Evolutionary conservation across 768 basidiomycete genomes (phyloP).

Genomic region (Leccinum pellstonianum): DNA sequence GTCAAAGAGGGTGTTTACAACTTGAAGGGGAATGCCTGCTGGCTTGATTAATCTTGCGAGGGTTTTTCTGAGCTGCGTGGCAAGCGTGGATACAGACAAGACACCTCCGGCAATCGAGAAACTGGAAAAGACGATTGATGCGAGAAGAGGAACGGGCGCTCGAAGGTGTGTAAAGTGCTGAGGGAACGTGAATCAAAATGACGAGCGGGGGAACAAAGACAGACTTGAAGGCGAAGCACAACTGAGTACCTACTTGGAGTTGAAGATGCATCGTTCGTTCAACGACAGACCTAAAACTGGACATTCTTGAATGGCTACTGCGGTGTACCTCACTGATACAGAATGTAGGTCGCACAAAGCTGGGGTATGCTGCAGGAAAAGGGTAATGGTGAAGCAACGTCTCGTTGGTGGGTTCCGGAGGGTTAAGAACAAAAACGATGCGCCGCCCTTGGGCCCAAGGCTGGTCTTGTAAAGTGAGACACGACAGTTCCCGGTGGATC

Average conservation of each 20-base stretch:
- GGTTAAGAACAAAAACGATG: neutral
- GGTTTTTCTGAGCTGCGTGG: constrained; percentile 8
- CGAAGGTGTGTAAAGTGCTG: constrained; percentile 7
- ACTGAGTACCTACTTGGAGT: constrained; percentile 8
- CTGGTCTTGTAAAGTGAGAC: neutral
- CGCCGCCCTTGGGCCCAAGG: neutral
- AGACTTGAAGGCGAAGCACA: neutral
- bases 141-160: constrained; percentile 3
- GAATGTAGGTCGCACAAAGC: neutral
- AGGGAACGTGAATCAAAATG: neutral
- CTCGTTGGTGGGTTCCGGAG: neutral
- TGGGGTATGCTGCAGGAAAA: neutral
- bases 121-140: constrained; percentile 11
- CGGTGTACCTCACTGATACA: neutral
- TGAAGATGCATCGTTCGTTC: constrained; percentile 10
- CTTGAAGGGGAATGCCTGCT: neutral
- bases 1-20: constrained; percentile 8
- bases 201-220: neutral
- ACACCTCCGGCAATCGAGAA: constrained; percentile 7
- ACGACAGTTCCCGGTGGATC: neutral
- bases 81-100: constrained; percentile 2
- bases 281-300: constrained; percentile 9
- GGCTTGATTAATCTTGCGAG: constrained; percentile 1
- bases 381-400: neutral
- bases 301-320: neutral